These are phyloP conservation scores for Cichorium intybus DNA, from an alignment of 140 eudicot genomes.

Conservation along the genomic window DNA sequence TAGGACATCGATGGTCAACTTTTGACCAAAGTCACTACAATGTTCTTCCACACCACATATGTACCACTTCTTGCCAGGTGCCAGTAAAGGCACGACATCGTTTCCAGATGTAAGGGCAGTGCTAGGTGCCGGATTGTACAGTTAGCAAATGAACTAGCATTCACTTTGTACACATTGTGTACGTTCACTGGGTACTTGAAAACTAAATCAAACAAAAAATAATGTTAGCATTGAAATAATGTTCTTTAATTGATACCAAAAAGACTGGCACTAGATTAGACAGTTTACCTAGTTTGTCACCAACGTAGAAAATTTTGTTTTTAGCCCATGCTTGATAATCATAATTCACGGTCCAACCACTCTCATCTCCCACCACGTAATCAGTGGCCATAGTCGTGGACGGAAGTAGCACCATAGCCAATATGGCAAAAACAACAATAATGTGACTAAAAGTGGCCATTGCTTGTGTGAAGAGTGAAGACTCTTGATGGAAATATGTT, in stretches of 20 bases:
- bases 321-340: constrained; percentile 33
- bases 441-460: constrained; percentile 30
- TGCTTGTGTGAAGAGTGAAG: neutral
- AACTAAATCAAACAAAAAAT: constrained; percentile 19
- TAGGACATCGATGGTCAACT: constrained; percentile 30
- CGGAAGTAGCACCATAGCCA: constrained; percentile 17
- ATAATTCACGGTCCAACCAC: constrained; percentile 29
- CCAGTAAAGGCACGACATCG: constrained; percentile 30
- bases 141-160: constrained; percentile 36
- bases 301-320: constrained; percentile 28
- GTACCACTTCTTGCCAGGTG: constrained; percentile 48
- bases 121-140: constrained; percentile 19
- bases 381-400: constrained; percentile 21
- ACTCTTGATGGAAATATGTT: neutral
- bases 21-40: constrained; percentile 22
- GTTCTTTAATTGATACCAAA: neutral
- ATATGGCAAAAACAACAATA: constrained; percentile 16
- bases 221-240: neutral
- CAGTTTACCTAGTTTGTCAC: constrained; percentile 33
- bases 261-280: neutral
- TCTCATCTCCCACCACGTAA: constrained; percentile 29
- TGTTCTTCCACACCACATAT: constrained; percentile 39
- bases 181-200: constrained; percentile 28
- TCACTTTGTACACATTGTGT: constrained; percentile 43
- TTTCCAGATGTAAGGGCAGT: constrained; percentile 32